phyloP scores from a whole-genome alignment of 345 rosid species.

The Diplotaxis tenuifolia region DNA sequence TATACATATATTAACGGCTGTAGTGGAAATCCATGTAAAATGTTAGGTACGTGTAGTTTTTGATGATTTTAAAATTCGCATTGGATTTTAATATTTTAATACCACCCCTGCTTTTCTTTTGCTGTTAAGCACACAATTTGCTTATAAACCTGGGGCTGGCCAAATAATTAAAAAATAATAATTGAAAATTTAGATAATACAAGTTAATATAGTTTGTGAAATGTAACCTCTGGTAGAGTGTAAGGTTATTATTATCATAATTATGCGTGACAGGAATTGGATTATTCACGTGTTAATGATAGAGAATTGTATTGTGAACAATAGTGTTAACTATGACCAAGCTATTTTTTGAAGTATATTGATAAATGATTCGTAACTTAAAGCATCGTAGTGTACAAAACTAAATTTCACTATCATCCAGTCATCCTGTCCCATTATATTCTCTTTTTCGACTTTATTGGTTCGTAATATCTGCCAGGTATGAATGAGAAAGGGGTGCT shows the following conservation, averaged over 20 bases:
- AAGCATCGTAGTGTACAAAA: not conserved
- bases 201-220: conserved; percentile 5
- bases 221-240: not conserved
- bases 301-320: not conserved
- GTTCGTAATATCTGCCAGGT: conserved; percentile 21
- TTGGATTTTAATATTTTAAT: no score
- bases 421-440: conserved; percentile 14
- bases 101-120: not conserved
- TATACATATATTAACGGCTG: not conserved
- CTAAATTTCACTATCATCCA: not conserved
- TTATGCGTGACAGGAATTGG: conserved; percentile 15
- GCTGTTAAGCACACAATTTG: not conserved
- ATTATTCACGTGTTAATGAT: conserved; percentile 7
- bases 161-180: not conserved
- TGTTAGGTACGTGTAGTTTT: conserved; percentile 23
- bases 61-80: not conserved
- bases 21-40: conserved; percentile 34
- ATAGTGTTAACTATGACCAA: conserved; percentile 4
- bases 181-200: not conserved
- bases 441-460: not conserved
- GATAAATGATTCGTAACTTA: not conserved
- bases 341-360: not conserved
- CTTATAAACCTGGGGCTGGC: conserved; percentile 15
- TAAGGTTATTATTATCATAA: conserved; percentile 15
- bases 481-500: conserved; percentile 29